phyloP scores from a whole-genome alignment of 2,329 filamentous ascomycete genomes.

The Apiospora malaysiana region DNA sequence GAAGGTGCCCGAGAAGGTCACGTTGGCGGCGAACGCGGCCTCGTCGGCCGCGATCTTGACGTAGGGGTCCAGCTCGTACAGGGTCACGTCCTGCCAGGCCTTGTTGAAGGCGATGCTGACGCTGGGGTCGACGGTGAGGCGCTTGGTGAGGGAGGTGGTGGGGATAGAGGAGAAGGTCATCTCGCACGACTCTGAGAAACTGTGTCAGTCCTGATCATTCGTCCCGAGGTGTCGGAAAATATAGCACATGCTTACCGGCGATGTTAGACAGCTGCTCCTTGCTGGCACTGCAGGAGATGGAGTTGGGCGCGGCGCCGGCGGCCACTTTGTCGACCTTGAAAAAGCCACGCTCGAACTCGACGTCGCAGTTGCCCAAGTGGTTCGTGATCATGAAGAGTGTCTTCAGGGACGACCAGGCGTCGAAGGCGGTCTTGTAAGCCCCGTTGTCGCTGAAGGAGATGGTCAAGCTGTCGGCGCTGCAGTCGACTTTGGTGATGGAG shows the following conservation, averaged over 20 bases:
- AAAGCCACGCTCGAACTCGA: constrained; percentile 46
- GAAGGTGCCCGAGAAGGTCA: constrained; percentile 50
- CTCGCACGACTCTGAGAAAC: background rate
- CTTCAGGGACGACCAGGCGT: constrained; percentile 32
- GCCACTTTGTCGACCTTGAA: constrained; percentile 41
- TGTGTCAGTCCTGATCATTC: background rate
- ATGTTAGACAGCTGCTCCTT: constrained; percentile 42
- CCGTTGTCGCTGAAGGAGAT: constrained; percentile 37
- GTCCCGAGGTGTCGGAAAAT: background rate
- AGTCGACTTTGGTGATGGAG: constrained; percentile 37
- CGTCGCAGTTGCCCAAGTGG: constrained; percentile 48
- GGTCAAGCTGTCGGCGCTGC: constrained; percentile 34
- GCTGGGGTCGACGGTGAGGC: constrained; percentile 9
- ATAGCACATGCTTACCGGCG: constrained; percentile 39
- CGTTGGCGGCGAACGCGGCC: constrained; percentile 42
- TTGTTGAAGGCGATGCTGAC: constrained; percentile 28
- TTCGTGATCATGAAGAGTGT: constrained; percentile 48
- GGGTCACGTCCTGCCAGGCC: constrained; percentile 34
- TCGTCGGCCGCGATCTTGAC: constrained; percentile 43
- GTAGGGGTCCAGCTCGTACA: constrained; percentile 39
- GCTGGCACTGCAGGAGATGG: constrained; percentile 39
- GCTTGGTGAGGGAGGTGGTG: constrained; percentile 7
- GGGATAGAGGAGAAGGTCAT: constrained; percentile 21
- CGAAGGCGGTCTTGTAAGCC: constrained; percentile 25
- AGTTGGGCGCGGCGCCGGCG: constrained; percentile 35